phyloP scores from a whole-genome alignment of 139 green algal genomes.

The Zygnema circumcarinatum region DNA sequence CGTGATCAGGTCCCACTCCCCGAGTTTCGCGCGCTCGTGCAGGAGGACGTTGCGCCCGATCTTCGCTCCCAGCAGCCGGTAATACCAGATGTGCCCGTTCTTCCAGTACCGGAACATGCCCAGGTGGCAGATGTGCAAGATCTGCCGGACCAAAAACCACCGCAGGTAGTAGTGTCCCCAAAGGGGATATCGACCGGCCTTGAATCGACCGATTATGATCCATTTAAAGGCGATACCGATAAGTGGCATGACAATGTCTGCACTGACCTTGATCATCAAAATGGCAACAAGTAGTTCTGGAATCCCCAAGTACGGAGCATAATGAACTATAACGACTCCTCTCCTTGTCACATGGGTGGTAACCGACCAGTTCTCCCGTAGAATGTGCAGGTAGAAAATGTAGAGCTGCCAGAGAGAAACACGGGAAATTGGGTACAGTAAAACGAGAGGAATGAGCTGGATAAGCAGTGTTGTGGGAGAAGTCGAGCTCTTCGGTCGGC shows the following conservation, averaged over 20 bases:
- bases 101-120: slow-evolving; percentile 40
- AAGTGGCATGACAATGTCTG: slow-evolving; percentile 27
- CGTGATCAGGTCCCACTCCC: slow-evolving; percentile 47
- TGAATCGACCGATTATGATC: slow-evolving; percentile 32
- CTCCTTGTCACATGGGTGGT: neutral
- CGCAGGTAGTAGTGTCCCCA: slow-evolving; percentile 60
- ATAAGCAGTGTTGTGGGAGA: neutral
- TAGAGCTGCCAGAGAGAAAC: neutral
- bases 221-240: slow-evolving; percentile 52
- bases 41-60: slow-evolving; percentile 36
- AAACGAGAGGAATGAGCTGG: slow-evolving; percentile 33
- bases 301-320: slow-evolving; percentile 9
- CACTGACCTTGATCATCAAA: neutral
- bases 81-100: slow-evolving; percentile 7
- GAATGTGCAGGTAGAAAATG: neutral
- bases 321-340: neutral
- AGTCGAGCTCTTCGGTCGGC: neutral
- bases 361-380: neutral
- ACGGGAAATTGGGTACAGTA: slow-evolving; percentile 13
- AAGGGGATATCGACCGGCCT: slow-evolving; percentile 42
- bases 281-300: slow-evolving; percentile 32
- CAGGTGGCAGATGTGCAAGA: slow-evolving; percentile 10
- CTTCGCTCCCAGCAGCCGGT: slow-evolving; percentile 44
- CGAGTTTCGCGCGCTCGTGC: neutral
- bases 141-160: slow-evolving; percentile 50